These are phyloP conservation scores for Micromonas commoda DNA, from an alignment of 139 green algal genomes.

Conservation along the genomic window DNA sequence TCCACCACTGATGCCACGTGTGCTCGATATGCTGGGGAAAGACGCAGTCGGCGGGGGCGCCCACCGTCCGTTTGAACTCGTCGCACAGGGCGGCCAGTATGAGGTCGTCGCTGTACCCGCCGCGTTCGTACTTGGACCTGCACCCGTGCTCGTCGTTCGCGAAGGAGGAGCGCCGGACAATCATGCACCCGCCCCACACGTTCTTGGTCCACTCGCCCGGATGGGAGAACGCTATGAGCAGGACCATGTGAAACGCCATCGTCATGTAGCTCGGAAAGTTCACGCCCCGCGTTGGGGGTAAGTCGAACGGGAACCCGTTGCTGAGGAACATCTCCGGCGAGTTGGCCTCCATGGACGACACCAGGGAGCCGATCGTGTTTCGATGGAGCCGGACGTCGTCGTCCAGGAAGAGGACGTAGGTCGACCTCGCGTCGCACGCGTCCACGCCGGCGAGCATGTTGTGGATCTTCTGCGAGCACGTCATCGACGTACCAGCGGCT, in stretches of 20 bases:
- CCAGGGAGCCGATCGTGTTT: constrained; percentile 49
- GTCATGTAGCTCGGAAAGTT: constrained; percentile 15
- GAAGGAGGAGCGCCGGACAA: constrained; percentile 59
- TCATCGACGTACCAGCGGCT: neutral
- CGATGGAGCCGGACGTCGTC: constrained; percentile 82
- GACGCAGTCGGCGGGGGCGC: constrained; percentile 55
- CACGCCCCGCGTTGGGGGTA: neutral
- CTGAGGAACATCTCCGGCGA: constrained; percentile 24
- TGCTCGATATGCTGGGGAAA: constrained; percentile 52
- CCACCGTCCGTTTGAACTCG: constrained; percentile 43
- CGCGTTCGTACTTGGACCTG: constrained; percentile 52
- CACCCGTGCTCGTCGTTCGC: constrained; percentile 43
- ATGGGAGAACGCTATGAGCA: constrained; percentile 70
- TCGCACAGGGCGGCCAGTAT: constrained; percentile 61
- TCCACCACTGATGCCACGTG: constrained; percentile 58
- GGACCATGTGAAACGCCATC: constrained; percentile 23
- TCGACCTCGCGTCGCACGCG: constrained; percentile 7
- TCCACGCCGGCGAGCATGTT: constrained; percentile 23
- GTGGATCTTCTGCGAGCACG: constrained; percentile 19
- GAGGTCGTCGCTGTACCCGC: constrained; percentile 88
- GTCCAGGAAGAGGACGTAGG: constrained; percentile 83
- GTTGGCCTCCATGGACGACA: constrained; percentile 57
- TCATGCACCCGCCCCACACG: constrained; percentile 64
- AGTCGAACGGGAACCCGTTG: constrained; percentile 21
- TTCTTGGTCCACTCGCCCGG: constrained; percentile 1